Percentiles rank a stretch among this genome's conserved stretches.
Evolutionary conservation across 1,284 basidiomycete species (phyloP).

Genomic region (Exobasidium cylindrosporum): DNA sequence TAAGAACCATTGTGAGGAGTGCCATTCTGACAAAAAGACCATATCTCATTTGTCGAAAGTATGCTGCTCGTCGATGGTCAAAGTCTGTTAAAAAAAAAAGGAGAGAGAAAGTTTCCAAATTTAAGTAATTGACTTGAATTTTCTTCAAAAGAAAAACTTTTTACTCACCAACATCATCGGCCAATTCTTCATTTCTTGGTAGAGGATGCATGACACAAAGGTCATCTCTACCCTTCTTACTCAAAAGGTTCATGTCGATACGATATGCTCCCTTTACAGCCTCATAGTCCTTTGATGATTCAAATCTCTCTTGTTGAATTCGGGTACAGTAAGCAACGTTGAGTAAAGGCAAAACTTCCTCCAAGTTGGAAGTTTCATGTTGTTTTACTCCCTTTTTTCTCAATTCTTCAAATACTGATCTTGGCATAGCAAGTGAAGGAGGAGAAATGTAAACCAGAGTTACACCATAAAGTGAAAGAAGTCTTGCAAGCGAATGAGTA

Average conservation of each 20-base stretch:
- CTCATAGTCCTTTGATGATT: slow-evolving; percentile 76
- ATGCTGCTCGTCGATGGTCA: slow-evolving; percentile 86
- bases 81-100: too few species aligned
- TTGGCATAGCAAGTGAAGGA: slow-evolving; percentile 84
- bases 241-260: slow-evolving; percentile 85
- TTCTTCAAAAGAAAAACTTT: too few species aligned
- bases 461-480: slow-evolving; percentile 79
- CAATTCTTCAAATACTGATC: slow-evolving; percentile 73
- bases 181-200: slow-evolving; percentile 92
- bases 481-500: slow-evolving; percentile 89
- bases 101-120: too few species aligned
- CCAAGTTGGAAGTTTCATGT: slow-evolving; percentile 78
- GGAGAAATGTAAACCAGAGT: slow-evolving; percentile 96
- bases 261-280: slow-evolving; percentile 89
- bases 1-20: slow-evolving; percentile 50
- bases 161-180: slow-evolving; percentile 94
- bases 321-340: slow-evolving; percentile 97
- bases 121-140: too few species aligned
- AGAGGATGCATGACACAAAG: slow-evolving; percentile 99
- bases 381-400: slow-evolving; percentile 60
- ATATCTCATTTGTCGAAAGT: slow-evolving; percentile 98
- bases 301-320: slow-evolving; percentile 92
- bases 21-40: slow-evolving; percentile 69
- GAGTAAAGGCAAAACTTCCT: slow-evolving; percentile 85
- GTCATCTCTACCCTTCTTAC: slow-evolving; percentile 81